Percentiles rank a stretch among this genome's conserved stretches.
Evolutionary conservation across 148 eudicot genomes (phyloP).

Genomic region (Camellia sinensis): DNA sequence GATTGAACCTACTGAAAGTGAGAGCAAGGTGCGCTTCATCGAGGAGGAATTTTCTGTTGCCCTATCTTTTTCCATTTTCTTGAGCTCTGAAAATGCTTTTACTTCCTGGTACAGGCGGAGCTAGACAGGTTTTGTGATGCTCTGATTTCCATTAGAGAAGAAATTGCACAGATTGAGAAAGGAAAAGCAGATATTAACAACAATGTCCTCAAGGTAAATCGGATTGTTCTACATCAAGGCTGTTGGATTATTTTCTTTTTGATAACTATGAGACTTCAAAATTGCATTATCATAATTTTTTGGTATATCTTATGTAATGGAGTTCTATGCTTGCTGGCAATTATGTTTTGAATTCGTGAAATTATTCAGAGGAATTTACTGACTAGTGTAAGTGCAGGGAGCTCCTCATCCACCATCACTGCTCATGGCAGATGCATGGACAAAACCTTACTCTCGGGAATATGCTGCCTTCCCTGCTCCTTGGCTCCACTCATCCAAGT

Average conservation of each 20-base stretch:
- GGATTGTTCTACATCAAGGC: not conserved
- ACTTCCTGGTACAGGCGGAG: conserved; percentile 62
- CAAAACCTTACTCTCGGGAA: conserved; percentile 91
- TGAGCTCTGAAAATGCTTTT: conserved; percentile 2
- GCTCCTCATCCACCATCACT: conserved; percentile 95
- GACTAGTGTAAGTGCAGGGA: conserved; percentile 51
- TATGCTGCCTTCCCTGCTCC: conserved; percentile 95
- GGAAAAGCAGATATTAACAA: conserved; percentile 78
- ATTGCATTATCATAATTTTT: not conserved
- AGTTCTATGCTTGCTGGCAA: not conserved
- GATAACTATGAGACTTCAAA: not conserved
- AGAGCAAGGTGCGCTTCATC: conserved; percentile 70
- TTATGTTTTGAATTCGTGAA: not conserved
- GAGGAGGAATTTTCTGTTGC: conserved; percentile 3
- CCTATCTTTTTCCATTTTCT: not conserved
- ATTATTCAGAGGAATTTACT: conserved; percentile 14
- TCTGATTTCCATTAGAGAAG: conserved; percentile 91
- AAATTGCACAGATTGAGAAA: conserved; percentile 82
- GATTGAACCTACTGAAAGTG: conserved; percentile 99
- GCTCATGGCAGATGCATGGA: conserved; percentile 96
- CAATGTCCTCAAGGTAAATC: conserved; percentile 89
- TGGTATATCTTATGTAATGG: not conserved
- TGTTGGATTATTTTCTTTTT: not conserved
- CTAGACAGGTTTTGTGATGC: conserved; percentile 93
- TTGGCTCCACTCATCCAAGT: conserved; percentile 85